Percentiles rank a stretch among this genome's conserved stretches.
These are phyloP conservation scores for Aspergillus ochraceus DNA, from an alignment of 2,329 filamentous ascomycete species.

Conservation along the genomic window DNA sequence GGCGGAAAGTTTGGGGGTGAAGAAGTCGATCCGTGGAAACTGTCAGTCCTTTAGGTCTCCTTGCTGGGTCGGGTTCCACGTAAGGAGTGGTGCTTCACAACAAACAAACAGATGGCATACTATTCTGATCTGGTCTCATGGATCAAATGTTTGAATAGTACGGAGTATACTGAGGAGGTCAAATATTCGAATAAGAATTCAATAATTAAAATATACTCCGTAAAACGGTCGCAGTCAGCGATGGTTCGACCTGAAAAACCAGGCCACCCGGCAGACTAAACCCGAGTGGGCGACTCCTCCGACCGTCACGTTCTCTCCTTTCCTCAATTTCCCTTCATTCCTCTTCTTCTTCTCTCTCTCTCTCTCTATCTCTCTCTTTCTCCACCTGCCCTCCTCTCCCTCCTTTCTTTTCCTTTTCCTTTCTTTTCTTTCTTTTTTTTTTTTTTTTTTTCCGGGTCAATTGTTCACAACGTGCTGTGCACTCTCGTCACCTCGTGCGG, in stretches of 20 bases:
- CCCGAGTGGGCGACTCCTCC: neutral
- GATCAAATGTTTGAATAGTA: too few species aligned
- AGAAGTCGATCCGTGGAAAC: neutral
- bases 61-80: too few species aligned
- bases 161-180: too few species aligned
- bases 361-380: neutral
- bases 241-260: neutral
- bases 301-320: neutral
- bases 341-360: neutral
- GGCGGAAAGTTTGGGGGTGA: neutral
- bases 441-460: neutral
- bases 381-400: neutral
- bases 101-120: too few species aligned
- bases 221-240: neutral
- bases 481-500: neutral
- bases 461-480: conserved; percentile 4
- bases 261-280: neutral
- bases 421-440: neutral
- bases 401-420: neutral
- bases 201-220: too few species aligned
- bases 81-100: too few species aligned
- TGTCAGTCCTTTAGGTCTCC: too few species aligned
- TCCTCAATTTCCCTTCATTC: neutral
- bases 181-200: too few species aligned
- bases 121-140: too few species aligned